Evolutionary conservation across 2,329 filamentous ascomycete genomes (phyloP), one percentile per base, ranked within the genome.

Genomic region (Nannizziopsis barbatae): DNA sequence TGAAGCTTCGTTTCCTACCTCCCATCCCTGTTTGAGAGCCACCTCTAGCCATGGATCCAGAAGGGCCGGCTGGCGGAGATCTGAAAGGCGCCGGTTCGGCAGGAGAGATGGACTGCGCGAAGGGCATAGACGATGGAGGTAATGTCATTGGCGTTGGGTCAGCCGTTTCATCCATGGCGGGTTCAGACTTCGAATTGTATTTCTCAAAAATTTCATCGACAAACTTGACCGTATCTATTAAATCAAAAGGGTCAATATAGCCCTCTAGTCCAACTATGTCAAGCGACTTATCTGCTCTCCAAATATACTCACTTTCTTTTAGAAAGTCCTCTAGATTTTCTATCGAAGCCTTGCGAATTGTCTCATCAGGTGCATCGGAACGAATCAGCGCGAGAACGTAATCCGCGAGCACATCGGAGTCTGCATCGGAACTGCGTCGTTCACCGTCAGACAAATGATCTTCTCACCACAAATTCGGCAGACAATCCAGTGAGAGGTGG

Each of bases 311-410:
- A 75, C 73, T 66, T 51, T 77, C 73, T 58, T 68, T 70, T 22
- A 80, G 62, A 57, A 81, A 80, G 57, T 81, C 77, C 42, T 73
- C 67, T 33, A 81, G 62, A 50, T 75, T 73, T 50, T 77, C 73
- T 48, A 76, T 62, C 32, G 74, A 76, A 44, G 68, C 74, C 50
- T 70, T 63, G 56, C 69, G 69, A 43, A 79, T 71, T 47, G 72
- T 66, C n/a, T 71, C 70, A 50, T 76, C 73, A 2, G 73, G 65
- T 36, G 75, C 75, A 54, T 78, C 75, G 12, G 71, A 72, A 38
- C 71, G 71, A 38, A 80, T 70, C 27, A 81, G 69, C 17, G 76
- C 77, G 41, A 80, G 65, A 6, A 80, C 75, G 57, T 80, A 81
- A 55, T 81, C 77, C 27, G 75, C 76, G 15, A 81, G 72, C 1